Percentiles rank a stretch among this genome's conserved stretches.
Evolutionary conservation across 1,139 yeast species (phyloP).

Genomic region (Kurtzmaniella quercitrusa): DNA sequence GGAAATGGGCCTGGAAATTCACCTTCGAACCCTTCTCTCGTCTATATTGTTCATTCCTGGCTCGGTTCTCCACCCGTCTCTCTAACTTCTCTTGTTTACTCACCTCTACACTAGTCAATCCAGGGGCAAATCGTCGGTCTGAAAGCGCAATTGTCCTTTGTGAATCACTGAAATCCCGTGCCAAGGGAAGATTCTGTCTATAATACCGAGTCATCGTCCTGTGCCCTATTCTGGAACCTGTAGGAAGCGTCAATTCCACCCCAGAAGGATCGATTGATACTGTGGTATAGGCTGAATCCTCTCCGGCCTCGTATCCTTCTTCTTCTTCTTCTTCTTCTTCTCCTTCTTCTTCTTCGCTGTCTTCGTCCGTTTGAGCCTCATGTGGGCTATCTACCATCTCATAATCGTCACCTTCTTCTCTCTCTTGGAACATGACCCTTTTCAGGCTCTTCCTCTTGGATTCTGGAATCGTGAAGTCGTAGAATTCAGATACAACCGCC

Average conservation of each 20-base stretch:
- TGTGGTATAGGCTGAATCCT: conserved; percentile 25
- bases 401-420: conserved; percentile 12
- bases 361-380: conserved; percentile 24
- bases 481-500: conserved; percentile 35
- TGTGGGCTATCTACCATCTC: conserved; percentile 16
- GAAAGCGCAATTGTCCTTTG: conserved; percentile 34
- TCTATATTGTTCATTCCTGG: conserved; percentile 22
- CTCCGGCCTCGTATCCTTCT: conserved; percentile 28
- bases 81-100: conserved; percentile 33
- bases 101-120: conserved; percentile 26
- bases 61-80: conserved; percentile 21
- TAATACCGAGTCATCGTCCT: conserved; percentile 42
- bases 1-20: conserved; percentile 35
- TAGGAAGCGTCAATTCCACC: conserved; percentile 40
- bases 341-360: conserved; percentile 15
- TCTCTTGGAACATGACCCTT: conserved; percentile 18
- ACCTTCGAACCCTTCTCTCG: conserved; percentile 23
- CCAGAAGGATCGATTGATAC: conserved; percentile 38
- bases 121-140: conserved; percentile 40
- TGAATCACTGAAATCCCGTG: conserved; percentile 23
- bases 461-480: conserved; percentile 30
- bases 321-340: conserved; percentile 29
- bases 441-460: conserved; percentile 16
- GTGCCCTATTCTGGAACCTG: conserved; percentile 49
- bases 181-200: conserved; percentile 33